A percentile compares a stretch with the other conserved stretches of the same genome.
Conservation (phyloP, 73 alveolate genomes). For the Uronychia setigera region DNA sequence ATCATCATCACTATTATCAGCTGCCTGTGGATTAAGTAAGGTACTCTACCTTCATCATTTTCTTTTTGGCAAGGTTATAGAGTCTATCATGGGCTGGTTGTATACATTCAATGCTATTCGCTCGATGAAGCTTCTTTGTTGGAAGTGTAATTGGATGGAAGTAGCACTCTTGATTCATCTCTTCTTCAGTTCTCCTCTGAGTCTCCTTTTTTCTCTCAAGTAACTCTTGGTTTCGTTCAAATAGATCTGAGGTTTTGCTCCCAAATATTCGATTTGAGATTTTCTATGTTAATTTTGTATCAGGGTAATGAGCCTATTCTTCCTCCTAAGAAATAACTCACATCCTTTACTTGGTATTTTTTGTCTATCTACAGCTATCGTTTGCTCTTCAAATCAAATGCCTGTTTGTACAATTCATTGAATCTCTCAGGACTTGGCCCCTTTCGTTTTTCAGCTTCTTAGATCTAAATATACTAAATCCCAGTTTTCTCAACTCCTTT, state of each 20-base stretch:
- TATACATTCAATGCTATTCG: neutral
- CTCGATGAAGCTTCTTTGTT: neutral
- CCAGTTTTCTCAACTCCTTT: too few species aligned
- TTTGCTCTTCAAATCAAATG: neutral
- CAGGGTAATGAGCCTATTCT: neutral
- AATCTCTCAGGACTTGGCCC: neutral
- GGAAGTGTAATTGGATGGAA: neutral
- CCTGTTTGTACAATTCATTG: neutral
- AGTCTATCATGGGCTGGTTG: neutral
- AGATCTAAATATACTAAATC: neutral
- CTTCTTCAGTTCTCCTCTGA: neutral
- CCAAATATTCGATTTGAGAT: neutral
- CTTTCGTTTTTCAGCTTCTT: neutral
- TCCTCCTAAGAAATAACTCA: neutral
- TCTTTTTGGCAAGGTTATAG: neutral
- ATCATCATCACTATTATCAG: too few species aligned
- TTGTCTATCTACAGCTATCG: neutral
- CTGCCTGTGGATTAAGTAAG: too few species aligned
- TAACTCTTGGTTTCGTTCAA: neutral
- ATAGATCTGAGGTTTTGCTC: neutral
- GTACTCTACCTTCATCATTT: neutral
- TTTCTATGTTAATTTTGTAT: neutral
- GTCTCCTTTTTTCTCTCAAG: neutral
- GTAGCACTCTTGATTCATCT: neutral
- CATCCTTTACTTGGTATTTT: neutral